A percentile compares a stretch with the other conserved stretches of the same genome.
These are phyloP conservation scores for Helenozyma baotianmanensis DNA, from an alignment of 805 yeast species.

Conservation along the genomic window DNA sequence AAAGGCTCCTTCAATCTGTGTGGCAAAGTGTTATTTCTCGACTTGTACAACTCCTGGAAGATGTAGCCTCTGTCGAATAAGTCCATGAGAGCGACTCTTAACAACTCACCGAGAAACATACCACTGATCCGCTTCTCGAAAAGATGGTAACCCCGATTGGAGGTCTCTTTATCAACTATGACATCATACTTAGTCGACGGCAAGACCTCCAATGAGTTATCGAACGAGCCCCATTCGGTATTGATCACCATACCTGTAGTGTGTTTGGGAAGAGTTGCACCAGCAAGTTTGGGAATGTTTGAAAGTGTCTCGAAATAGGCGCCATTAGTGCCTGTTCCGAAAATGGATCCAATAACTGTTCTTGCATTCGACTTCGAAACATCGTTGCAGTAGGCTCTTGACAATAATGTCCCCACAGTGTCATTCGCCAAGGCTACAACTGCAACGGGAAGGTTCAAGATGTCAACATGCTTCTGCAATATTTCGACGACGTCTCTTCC, in stretches of 20 bases:
- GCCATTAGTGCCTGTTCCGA: slow-evolving; percentile 98
- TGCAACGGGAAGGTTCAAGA: slow-evolving; percentile 53
- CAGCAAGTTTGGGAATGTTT: slow-evolving; percentile 68
- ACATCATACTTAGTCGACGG: slow-evolving; percentile 79
- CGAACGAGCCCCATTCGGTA: slow-evolving; percentile 98
- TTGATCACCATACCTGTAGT: slow-evolving; percentile 71
- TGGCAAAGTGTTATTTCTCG: slow-evolving; percentile 42
- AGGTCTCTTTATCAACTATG: slow-evolving; percentile 63
- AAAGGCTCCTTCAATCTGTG: slow-evolving; percentile 74
- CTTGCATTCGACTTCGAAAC: slow-evolving; percentile 60
- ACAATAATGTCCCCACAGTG: slow-evolving; percentile 89
- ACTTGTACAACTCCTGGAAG: slow-evolving; percentile 47
- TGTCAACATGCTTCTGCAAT: slow-evolving; percentile 66
- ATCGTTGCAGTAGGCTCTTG: slow-evolving; percentile 76
- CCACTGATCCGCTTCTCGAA: slow-evolving; percentile 92
- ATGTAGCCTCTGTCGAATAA: slow-evolving; percentile 55
- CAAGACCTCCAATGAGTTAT: slow-evolving; percentile 68
- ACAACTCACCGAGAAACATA: slow-evolving; percentile 87
- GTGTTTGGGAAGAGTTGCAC: slow-evolving; percentile 25
- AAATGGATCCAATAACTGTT: slow-evolving; percentile 83
- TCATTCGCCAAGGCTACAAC: slow-evolving; percentile 93
- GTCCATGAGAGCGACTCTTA: slow-evolving; percentile 70
- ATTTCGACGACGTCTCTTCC: slow-evolving; percentile 75
- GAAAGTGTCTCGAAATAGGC: slow-evolving; percentile 80
- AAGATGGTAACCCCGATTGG: slow-evolving; percentile 84